Evolutionary conservation across 2,329 filamentous ascomycete species (phyloP).

Genomic region (Zalaria obscura): DNA sequence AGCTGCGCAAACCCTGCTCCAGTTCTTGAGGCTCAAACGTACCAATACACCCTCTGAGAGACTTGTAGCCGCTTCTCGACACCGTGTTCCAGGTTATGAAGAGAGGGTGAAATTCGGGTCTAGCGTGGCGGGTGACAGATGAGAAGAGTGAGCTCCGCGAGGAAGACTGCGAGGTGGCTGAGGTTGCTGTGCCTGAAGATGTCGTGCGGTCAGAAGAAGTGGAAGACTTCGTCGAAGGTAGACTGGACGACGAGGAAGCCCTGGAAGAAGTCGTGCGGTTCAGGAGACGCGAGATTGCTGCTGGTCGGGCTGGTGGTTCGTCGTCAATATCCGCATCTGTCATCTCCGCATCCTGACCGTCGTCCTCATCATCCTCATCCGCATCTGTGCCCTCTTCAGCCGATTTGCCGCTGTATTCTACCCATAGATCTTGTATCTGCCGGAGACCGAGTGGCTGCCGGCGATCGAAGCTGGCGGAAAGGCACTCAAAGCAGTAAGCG

Average conservation of each 20-base stretch:
- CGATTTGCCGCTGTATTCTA: conserved; percentile 30
- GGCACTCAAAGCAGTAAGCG: conserved; percentile 81
- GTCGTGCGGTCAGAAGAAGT: conserved; percentile 5
- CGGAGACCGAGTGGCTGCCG: conserved; percentile 53
- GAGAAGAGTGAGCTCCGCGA: conserved; percentile 31
- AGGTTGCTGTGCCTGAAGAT: conserved; percentile 11
- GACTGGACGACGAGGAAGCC: conserved; percentile 15
- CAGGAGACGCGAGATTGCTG: conserved; percentile 30
- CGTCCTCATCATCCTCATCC: conserved; percentile 21
- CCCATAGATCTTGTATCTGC: conserved; percentile 57
- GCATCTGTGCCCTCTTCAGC: conserved; percentile 17
- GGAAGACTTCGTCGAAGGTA: conserved; percentile 12
- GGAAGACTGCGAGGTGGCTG: conserved; percentile 29
- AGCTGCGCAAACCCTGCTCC: conserved; percentile 57
- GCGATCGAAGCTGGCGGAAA: conserved; percentile 60
- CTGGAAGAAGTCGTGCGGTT: conserved; percentile 11
- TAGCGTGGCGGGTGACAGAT: conserved; percentile 13
- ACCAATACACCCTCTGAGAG: conserved; percentile 85
- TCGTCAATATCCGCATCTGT: conserved; percentile 14
- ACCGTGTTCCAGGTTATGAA: conserved; percentile 93
- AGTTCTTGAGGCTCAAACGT: conserved; percentile 75
- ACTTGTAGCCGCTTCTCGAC: conserved; percentile 44
- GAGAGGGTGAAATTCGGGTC: conserved; percentile 44
- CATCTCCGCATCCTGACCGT: conserved; percentile 14
- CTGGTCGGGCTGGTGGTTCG: conserved; percentile 17